phyloP scores from a whole-genome alignment of 768 basidiomycete genomes.

The Suillus weaverae region DNA sequence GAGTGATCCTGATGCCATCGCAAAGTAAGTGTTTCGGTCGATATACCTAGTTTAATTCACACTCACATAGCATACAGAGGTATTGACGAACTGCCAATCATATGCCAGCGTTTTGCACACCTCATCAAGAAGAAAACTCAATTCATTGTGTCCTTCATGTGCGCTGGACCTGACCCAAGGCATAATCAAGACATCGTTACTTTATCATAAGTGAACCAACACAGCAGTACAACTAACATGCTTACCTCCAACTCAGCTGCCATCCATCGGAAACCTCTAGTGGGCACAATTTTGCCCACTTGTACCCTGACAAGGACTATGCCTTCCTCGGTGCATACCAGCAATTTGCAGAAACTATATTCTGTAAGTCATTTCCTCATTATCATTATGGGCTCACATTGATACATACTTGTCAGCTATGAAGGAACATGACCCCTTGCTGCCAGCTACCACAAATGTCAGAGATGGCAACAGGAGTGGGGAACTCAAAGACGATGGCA shows the following conservation, averaged over 20 bases:
- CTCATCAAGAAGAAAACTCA: not conserved
- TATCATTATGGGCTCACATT: not conserved
- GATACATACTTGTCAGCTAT: not conserved
- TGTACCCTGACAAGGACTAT: slow-evolving; percentile 4
- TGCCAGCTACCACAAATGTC: not conserved
- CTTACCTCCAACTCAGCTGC: not conserved
- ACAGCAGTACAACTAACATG: not conserved
- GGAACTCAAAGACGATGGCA: not conserved
- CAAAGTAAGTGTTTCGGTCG: not conserved
- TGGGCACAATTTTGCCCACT: not conserved
- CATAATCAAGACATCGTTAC: slow-evolving; percentile 6
- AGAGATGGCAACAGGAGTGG: not conserved
- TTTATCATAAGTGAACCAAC: not conserved
- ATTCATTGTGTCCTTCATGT: slow-evolving; percentile 7
- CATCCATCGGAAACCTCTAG: slow-evolving; percentile 2
- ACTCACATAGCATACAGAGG: slow-evolving; percentile 1
- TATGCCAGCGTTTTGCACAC: not conserved
- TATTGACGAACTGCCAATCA: slow-evolving; percentile 4
- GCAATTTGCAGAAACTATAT: slow-evolving; percentile 1
- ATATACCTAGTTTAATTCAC: not conserved
- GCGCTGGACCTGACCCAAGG: slow-evolving; percentile 8
- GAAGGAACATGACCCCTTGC: not conserved
- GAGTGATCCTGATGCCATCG: not conserved
- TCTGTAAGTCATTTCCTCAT: slow-evolving; percentile 5
- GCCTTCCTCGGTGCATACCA: slow-evolving; percentile 5